Percentiles rank a stretch among this genome's conserved stretches.
phyloP scores from a whole-genome alignment of 2,329 filamentous ascomycete genomes.

The Didymella segeticola region DNA sequence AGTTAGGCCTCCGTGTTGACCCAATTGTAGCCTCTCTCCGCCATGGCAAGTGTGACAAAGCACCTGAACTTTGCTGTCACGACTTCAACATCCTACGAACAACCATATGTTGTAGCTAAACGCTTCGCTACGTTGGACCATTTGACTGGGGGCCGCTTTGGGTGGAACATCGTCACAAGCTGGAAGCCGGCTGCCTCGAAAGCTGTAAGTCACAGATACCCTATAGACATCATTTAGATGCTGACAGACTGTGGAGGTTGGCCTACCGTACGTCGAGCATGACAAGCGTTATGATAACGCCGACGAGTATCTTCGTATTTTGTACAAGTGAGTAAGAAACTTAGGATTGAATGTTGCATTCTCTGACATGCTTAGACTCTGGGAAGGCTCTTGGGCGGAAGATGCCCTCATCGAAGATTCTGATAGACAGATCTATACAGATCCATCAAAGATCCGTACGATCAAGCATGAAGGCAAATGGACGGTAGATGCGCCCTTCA shows the following conservation, averaged over 20 bases:
- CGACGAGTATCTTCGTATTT: slow-evolving; percentile 71
- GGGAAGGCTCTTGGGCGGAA: slow-evolving; percentile 69
- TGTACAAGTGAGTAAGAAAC: slow-evolving; percentile 61
- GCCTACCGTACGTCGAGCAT: slow-evolving; percentile 54
- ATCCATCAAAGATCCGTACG: slow-evolving; percentile 62
- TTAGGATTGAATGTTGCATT: neutral
- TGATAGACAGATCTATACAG: slow-evolving; percentile 63
- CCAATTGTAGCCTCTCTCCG: slow-evolving; percentile 58
- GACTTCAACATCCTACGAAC: slow-evolving; percentile 69
- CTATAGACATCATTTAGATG: no score
- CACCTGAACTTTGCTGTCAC: slow-evolving; percentile 71
- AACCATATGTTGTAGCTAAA: slow-evolving; percentile 69
- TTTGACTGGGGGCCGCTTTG: slow-evolving; percentile 62
- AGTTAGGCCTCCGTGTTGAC: neutral
- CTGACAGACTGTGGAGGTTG: slow-evolving; percentile 3
- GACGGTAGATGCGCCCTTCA: slow-evolving; percentile 64
- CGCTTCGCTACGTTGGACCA: slow-evolving; percentile 69
- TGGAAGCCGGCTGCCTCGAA: slow-evolving; percentile 68
- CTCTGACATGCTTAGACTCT: slow-evolving; percentile 44
- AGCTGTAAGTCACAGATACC: neutral
- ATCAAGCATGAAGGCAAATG: slow-evolving; percentile 66
- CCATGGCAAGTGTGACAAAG: slow-evolving; percentile 70
- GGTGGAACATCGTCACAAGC: slow-evolving; percentile 64
- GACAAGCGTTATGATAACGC: slow-evolving; percentile 71
- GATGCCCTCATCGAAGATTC: slow-evolving; percentile 67